Conservation (phyloP, 2,329 filamentous ascomycete species). For the Ascomycota sp. region DNA sequence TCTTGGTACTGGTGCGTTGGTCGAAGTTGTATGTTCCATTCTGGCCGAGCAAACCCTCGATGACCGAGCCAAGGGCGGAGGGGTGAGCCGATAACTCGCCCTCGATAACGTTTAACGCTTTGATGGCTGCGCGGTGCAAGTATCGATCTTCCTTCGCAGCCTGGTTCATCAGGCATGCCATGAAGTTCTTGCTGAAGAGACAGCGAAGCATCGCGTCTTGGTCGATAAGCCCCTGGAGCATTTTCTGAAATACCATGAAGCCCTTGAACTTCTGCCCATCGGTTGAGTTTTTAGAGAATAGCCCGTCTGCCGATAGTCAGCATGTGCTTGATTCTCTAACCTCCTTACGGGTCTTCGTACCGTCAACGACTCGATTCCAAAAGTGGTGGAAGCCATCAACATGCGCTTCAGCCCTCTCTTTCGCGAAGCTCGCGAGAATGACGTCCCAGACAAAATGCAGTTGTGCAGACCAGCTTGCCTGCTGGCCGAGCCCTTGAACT, state of each 20-base stretch:
- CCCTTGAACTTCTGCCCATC: constrained; percentile 83
- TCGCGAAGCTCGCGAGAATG: constrained; percentile 37
- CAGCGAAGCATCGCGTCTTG: constrained; percentile 25
- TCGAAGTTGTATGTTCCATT: constrained; percentile 66
- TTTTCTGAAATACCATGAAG: constrained; percentile 67
- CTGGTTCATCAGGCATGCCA: constrained; percentile 68
- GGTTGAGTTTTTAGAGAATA: constrained; percentile 67
- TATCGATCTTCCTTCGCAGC: constrained; percentile 58
- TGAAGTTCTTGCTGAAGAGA: constrained; percentile 68
- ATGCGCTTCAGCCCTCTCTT: constrained; percentile 12
- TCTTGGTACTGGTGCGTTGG: constrained; percentile 67
- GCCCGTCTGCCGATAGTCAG: constrained; percentile 36
- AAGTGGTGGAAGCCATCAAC: constrained; percentile 47
- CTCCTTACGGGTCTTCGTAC: too few species aligned
- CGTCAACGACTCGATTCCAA: constrained; percentile 74
- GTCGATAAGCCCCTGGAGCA: constrained; percentile 34
- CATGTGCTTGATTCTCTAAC: too few species aligned
- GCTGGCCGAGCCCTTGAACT: constrained; percentile 27
- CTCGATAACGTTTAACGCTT: constrained; percentile 53
- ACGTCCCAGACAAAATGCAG: constrained; percentile 78
- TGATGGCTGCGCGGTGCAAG: constrained; percentile 58
- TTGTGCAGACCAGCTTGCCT: constrained; percentile 59
- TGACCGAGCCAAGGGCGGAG: constrained; percentile 34
- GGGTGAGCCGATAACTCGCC: constrained; percentile 40
- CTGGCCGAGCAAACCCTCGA: constrained; percentile 48